Base-by-base conservation (phyloP, 176 grass and related monocot genomes). In the Dendrocalamus sinicus region DNA sequence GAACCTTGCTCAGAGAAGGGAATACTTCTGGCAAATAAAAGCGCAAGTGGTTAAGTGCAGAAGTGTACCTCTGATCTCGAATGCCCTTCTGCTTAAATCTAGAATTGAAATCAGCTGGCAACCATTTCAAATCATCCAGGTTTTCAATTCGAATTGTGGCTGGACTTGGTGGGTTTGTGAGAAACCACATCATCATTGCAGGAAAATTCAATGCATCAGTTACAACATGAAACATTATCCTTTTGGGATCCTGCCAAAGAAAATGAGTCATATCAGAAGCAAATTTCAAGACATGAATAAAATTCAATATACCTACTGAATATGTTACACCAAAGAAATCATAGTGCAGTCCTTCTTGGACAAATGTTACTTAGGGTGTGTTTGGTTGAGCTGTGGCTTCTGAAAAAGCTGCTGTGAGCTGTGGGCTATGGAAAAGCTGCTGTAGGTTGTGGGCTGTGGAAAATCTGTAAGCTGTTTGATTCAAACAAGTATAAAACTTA, bases 21-120 rank as follows among this genome's bases (percentile, higher is more conserved):
- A 98, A 98, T 47, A 98, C 77, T 83, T 95, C 88, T 14, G 93
- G 95, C 70, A 98, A 90, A 90, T 95, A 98, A 82, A 98, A 98
- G 39, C 89, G 95, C 51, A 98, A 83, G 73, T 95, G 92, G 57
- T 95, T 95, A 51, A 98, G 86, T 22, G 88, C 67, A 82, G 89
- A 98, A 74, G 93, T 91, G 77, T 91, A 93, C 87, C 93, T 88
- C 66, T 77, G 86, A 82, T 95, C 93, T 26, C 50, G 66, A 24
- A 93, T 28, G 15, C 85, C 67, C 83, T 80, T 73, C n/a, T 92
- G 67, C 82, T 88, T 92, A 83, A 89, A 91, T 86, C 79, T 88
- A 82, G 86, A 85, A 86, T n/a, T 87, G 86, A 98, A 93, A 84
- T 80, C 88, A 78, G 58, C 17, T 39, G 91, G 89, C 9, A 93